Evolutionary conservation across 768 basidiomycete species (phyloP).

Genomic region (Saitozyma sp.): DNA sequence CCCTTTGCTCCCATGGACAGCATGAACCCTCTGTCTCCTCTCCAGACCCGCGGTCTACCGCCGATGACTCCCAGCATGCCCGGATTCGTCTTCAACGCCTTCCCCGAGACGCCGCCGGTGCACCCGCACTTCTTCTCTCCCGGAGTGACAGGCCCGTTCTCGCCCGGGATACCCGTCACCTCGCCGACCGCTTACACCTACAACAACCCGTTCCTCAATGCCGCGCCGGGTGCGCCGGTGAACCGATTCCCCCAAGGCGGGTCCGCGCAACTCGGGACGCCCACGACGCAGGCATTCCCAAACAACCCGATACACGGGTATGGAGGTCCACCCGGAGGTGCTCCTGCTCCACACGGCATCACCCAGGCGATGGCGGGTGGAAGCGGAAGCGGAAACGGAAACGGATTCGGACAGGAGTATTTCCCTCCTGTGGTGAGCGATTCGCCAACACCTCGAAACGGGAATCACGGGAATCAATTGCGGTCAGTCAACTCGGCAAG

Average conservation of each 20-base stretch:
- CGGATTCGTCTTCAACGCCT: conserved; percentile 73
- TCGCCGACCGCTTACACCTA: conserved; percentile 35
- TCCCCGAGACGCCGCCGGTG: conserved; percentile 55
- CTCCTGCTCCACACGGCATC: background rate
- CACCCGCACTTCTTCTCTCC: conserved; percentile 54
- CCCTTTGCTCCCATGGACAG: conserved; percentile 44
- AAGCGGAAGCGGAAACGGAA: background rate
- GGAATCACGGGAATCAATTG: too few relatives aligned
- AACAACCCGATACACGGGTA: conserved; percentile 17
- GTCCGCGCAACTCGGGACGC: conserved; percentile 37
- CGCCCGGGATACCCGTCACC: conserved; percentile 66
- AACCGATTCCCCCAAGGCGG: conserved; percentile 28
- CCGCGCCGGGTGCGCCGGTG: conserved; percentile 65
- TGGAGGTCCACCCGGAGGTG: conserved; percentile 9
- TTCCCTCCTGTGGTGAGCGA: conserved; percentile 6
- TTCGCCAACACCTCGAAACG: too few relatives aligned
- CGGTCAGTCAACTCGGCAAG: too few relatives aligned
- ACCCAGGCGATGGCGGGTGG: background rate
- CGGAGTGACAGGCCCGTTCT: conserved; percentile 58
- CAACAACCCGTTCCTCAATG: conserved; percentile 66
- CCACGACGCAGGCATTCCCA: conserved; percentile 42
- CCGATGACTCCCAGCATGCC: conserved; percentile 98
- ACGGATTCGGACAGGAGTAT: conserved; percentile 6
- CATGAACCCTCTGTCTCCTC: conserved; percentile 52
- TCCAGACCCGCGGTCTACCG: conserved; percentile 79